Evolutionary conservation across 257 asterid genomes (phyloP), one percentile per base, ranked within the genome.

Genomic region (Solanum dulcamara): DNA sequence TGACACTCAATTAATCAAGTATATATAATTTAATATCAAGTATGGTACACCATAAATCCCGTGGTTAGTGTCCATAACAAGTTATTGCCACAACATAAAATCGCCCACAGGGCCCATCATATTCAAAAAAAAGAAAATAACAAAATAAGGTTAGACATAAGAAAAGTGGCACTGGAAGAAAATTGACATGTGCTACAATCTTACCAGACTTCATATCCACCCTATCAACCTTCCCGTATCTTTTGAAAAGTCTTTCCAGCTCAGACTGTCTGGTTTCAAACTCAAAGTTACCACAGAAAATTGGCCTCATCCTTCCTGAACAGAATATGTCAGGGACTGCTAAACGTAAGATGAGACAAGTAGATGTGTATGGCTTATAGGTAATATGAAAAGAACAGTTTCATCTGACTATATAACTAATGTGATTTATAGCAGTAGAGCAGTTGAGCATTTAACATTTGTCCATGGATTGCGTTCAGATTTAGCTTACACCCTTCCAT

Each of bases 171-270:
- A 51, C 2, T 4, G 4, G 85, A n/a, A 67, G 28, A 67, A 24
- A 13, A 81, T 13, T 17, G 4, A 32, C 62, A 37, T 5, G 81
- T 15, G 30, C 13, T 57, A 46, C 48, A 87, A 83, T 88, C 93
- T 89, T 89, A 94, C 98, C 98, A 85, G 94, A 92, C 89, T 94
- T 94, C 98, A 94, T 91, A 86, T 94, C 98, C 81, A 94, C 94
- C 88, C 94, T 90, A 81, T 93, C 97, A 82, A 94, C 96, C 85
- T 88, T 93, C 77, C 98, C 96, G 75, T 93, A 94, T 91, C 91
- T 93, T 86, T 88, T 90, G 93, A 94, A 94, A 66, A 94, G 93
- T 80, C 95, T 88, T 87, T 94, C 98, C 46, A 94, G 91, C 38
- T 94, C 97, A 89, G 93, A 90, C 87, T 94, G 97, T 53, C 98